These are phyloP conservation scores for Pichia sp. DNA, from an alignment of 1,139 yeast genomes.

Conservation along the genomic window DNA sequence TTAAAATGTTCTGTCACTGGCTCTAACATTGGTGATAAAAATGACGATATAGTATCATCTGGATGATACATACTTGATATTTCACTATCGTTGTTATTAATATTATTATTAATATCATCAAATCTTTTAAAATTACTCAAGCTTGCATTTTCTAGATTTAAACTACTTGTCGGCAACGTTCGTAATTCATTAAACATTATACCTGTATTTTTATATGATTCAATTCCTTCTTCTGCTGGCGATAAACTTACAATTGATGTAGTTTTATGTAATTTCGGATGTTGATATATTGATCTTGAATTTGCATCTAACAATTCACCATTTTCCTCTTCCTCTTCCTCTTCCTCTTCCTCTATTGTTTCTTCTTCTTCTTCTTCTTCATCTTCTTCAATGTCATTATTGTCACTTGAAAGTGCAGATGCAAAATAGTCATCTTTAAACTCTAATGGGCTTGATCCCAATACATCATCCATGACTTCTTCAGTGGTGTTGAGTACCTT, in stretches of 20 bases:
- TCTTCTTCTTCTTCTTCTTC: not conserved
- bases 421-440: slow-evolving; percentile 13
- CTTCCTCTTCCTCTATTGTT: not conserved
- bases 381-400: slow-evolving; percentile 2
- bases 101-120: too few relatives aligned
- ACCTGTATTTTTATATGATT: slow-evolving; percentile 1
- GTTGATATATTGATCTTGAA: not conserved
- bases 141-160: slow-evolving; percentile 8
- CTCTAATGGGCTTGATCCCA: slow-evolving; percentile 6
- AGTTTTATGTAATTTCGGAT: slow-evolving; percentile 1
- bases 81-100: not conserved
- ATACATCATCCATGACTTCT: not conserved
- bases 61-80: not conserved
- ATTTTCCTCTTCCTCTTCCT: too few relatives aligned
- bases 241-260: slow-evolving; percentile 7
- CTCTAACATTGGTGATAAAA: slow-evolving; percentile 11
- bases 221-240: not conserved
- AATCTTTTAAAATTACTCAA: not conserved
- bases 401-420: slow-evolving; percentile 5
- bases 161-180: slow-evolving; percentile 9
- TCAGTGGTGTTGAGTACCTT: not conserved
- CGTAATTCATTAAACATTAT: slow-evolving; percentile 10
- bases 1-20: not conserved
- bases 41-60: slow-evolving; percentile 6
- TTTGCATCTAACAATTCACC: too few relatives aligned